Conservation (phyloP, 1,284 basidiomycete species). For the Moesziomyces sp. region DNA sequence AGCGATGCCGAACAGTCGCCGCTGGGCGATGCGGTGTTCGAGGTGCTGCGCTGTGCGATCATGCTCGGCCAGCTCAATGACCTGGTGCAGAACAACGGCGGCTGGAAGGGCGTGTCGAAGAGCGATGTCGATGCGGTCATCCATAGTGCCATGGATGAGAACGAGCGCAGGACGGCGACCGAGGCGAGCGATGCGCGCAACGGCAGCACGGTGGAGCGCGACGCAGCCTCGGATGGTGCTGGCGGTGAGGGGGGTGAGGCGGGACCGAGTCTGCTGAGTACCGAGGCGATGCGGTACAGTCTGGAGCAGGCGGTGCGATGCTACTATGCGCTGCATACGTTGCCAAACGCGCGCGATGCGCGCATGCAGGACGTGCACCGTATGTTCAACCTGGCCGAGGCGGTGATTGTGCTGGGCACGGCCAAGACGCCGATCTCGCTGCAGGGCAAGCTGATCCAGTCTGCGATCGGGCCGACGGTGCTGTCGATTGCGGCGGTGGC, state of each 20-base stretch:
- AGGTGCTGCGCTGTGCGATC: constrained; percentile 43
- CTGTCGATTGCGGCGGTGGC: constrained; percentile 30
- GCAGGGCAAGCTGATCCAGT: constrained; percentile 38
- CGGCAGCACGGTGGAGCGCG: not conserved
- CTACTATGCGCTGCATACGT: constrained; percentile 41
- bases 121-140: constrained; percentile 48
- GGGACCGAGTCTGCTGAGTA: constrained; percentile 8
- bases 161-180: constrained; percentile 10
- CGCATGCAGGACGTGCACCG: constrained; percentile 25
- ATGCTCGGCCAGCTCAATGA: constrained; percentile 50
- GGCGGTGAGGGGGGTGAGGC: not conserved
- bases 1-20: constrained; percentile 28
- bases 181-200: constrained; percentile 2
- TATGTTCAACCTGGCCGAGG: constrained; percentile 35
- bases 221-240: constrained; percentile 1
- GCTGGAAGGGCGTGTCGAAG: constrained; percentile 42
- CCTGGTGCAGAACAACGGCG: constrained; percentile 37
- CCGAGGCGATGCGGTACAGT: constrained; percentile 35
- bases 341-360: constrained; percentile 32
- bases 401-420: constrained; percentile 35
- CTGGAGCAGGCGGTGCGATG: constrained; percentile 28
- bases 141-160: constrained; percentile 33
- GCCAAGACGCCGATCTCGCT: constrained; percentile 40
- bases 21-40: constrained; percentile 31
- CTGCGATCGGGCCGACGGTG: constrained; percentile 40